Base-by-base conservation (phyloP, 805 yeast genomes). In the Deakozyma indianensis region DNA sequence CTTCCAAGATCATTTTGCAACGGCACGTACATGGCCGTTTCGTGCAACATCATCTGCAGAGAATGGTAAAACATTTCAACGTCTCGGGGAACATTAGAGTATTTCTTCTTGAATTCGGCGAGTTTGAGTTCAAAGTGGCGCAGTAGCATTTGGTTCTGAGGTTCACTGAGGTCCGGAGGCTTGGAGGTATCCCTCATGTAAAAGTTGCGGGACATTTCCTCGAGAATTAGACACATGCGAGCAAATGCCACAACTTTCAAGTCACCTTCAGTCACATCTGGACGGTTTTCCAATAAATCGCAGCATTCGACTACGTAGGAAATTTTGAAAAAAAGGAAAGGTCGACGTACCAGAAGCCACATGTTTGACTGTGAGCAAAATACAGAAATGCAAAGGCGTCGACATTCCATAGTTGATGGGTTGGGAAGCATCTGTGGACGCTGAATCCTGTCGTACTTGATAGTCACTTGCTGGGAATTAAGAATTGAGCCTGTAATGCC, bases 351-450 rank as follows among this genome's bases (percentile, higher is more conserved):
- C 48, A 80, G 77, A 44, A 82, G 65, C 22, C 83, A 72, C 45
- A 77, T 75, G 44, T 79, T 74, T 27, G 83, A 74, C 2, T 83
- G 70, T 4, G 77, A 63, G 49, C 75, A 67, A 56, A 82, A 85
- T 3, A 79, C 72, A 11, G 73, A 66, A 52, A 84, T 53, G 32
- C 80, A 67, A 24, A 81, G 51, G 15, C 71, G 66, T 43, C 75
- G 63, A 49, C 71, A 67, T 48, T 77, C 81, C 4, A 66, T 48
- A 22, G 64, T 61, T 23, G 59, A 58, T 2, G 68, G 61, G 45
- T 67, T 68, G 21, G 62, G 67, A 21, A 60, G 48, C 3, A 60
- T 53, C 2, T 63, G 60, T 1, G 69, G 64, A 22, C 64, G 60
- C 41, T 61, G 62, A 15, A 47, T 48, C 27, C 42, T 60, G 45